Base-by-base conservation (phyloP, 306 rosid genomes). In the Fagus crenata region DNA sequence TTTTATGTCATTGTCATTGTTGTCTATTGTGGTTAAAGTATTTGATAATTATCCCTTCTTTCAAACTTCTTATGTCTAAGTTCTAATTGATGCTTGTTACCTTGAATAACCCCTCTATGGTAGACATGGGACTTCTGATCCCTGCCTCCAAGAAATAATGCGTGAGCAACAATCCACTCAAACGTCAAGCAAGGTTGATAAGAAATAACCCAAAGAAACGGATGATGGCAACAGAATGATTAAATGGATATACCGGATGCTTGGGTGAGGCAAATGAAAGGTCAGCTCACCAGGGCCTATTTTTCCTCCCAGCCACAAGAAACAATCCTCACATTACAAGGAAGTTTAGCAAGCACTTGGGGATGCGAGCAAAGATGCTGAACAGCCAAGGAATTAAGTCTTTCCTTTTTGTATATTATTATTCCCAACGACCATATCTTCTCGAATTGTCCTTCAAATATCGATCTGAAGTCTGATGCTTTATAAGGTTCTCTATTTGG, bases 301-400 rank as follows among this genome's bases (percentile, higher is more conserved):
- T 97, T 92, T 92, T 97, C 46, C 89, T 95, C 79, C 92, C 93
- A 3, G 89, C 86, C 33, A 72, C 85, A 12, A 88, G 81, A 88
- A 81, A 77, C 85, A 95, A 89, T 72, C 93, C 97, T 64, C 99
- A 92, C 69, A 91, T 95, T 75, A 85, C 87, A 37, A 88, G 99
- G 84, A 95, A 81, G 82, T 89, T 77, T 80, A 86, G 68, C 87
- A 91, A 74, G 78, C 88, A 61, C 83, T 95, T 37, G 97, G 86
- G 70, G 97, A 95, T 78, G 97, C 96, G 81, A 92, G 73, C 89
- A 90, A 88, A 87, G 99, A 95, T 81, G 92, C 97, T 70, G 96
- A 95, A 14, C 87, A 90, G 56, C 91, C 93, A 60, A 88, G 76
- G 82, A 92, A 86, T 97, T 92, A 88, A 60, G 90, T 49, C 49